A percentile compares a stretch with the other conserved stretches of the same genome.
phyloP scores from a whole-genome alignment of 2,329 filamentous ascomycete genomes.

The Talaromyces verruculosus region DNA sequence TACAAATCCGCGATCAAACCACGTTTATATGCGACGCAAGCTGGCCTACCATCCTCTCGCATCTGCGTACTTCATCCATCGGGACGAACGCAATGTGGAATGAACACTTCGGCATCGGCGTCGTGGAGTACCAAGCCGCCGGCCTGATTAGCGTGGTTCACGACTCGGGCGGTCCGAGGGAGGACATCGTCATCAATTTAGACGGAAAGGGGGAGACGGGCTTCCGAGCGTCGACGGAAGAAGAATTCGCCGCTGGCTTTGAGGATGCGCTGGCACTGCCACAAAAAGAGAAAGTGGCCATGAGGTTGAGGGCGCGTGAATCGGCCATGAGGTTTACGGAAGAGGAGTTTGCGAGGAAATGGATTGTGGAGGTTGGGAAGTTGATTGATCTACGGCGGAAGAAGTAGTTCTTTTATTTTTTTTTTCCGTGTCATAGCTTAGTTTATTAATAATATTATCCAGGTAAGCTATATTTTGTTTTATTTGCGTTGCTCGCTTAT shows the following conservation, averaged over 20 bases:
- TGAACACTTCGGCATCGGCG: conserved; percentile 97
- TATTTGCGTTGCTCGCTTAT: neutral
- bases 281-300: conserved; percentile 64
- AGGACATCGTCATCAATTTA: conserved; percentile 84
- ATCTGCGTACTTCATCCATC: conserved; percentile 72
- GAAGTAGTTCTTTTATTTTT: conserved; percentile 1
- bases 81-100: conserved; percentile 99
- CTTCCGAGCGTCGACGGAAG: conserved; percentile 76
- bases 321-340: conserved; percentile 87
- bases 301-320: conserved; percentile 71
- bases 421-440: neutral
- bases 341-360: conserved; percentile 75
- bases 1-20: conserved; percentile 78
- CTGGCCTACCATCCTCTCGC: conserved; percentile 82
- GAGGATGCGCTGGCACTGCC: conserved; percentile 69
- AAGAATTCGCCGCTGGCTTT: conserved; percentile 79
- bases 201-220: conserved; percentile 73
- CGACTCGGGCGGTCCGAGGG: conserved; percentile 85
- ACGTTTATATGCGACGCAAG: conserved; percentile 87
- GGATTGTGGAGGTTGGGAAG: conserved; percentile 72
- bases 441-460: neutral
- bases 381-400: conserved; percentile 43
- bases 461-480: neutral
- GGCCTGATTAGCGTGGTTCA: conserved; percentile 92
- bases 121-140: conserved; percentile 96